phyloP scores from a whole-genome alignment of 768 basidiomycete species.

The Serpula lacrymans region DNA sequence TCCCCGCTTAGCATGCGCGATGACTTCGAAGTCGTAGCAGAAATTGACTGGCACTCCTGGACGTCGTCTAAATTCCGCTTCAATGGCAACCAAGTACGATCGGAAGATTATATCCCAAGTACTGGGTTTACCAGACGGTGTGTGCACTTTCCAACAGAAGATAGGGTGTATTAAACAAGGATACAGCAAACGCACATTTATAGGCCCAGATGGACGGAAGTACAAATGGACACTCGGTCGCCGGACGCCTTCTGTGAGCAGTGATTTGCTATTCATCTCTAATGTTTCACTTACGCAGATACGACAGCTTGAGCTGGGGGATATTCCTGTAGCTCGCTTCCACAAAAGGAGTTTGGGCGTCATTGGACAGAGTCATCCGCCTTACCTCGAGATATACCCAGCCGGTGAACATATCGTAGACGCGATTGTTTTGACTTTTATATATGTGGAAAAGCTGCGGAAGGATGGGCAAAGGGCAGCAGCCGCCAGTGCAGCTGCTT shows the following conservation, averaged over 20 bases:
- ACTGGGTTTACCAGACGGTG: not conserved
- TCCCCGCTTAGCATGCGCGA: slow-evolving; percentile 7
- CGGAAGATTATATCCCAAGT: slow-evolving; percentile 7
- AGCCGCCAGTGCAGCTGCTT: no score
- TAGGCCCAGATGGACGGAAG: slow-evolving; percentile 27
- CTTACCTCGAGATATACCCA: slow-evolving; percentile 23
- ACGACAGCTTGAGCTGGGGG: slow-evolving; percentile 12
- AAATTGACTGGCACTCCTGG: slow-evolving; percentile 19
- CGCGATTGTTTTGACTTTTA: slow-evolving; percentile 30
- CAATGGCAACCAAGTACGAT: slow-evolving; percentile 14
- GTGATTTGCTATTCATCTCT: not conserved
- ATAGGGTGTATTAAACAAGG: no score
- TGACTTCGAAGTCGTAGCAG: slow-evolving; percentile 17
- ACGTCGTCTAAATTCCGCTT: slow-evolving; percentile 17
- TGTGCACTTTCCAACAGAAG: no score
- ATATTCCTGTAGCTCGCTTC: slow-evolving; percentile 13
- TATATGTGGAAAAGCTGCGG: slow-evolving; percentile 27
- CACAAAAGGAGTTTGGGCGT: slow-evolving; percentile 16
- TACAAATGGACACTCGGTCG: slow-evolving; percentile 31
- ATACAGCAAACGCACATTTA: slow-evolving; percentile 30
- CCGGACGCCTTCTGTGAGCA: slow-evolving; percentile 9
- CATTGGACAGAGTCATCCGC: slow-evolving; percentile 14
- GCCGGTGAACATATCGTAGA: slow-evolving; percentile 26
- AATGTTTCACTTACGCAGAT: slow-evolving; percentile 1
- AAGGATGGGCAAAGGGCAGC: slow-evolving; percentile 16